Base-by-base conservation (phyloP, 495 filamentous ascomycete species). In the Penicillium egyptiacum region DNA sequence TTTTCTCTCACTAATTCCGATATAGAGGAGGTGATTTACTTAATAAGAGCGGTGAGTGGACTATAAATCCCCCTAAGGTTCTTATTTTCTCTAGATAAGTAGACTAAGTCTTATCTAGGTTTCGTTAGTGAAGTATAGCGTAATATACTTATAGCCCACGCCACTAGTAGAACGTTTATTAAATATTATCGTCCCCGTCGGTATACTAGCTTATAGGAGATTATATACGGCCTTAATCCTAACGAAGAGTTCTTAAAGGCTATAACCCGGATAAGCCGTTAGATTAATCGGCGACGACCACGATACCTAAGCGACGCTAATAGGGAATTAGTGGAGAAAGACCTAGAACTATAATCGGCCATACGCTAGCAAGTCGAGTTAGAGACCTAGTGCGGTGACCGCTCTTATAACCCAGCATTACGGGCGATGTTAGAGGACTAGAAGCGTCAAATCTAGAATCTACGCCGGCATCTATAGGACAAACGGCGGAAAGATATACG, bases 81-180 rank as follows among this genome's bases (percentile, higher is more conserved):
- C 41, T 40, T 0, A 16, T 37, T 47, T 46, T 40, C 49, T 53
- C 25, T 47, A 22, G 22, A 33, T 60, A 31, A 46, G 40, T n/a
- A 12, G 37, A 53, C 25, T 30, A 28, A 41, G 0, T 35, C 37
- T 49, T 50, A 2, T 14, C 20, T 54, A 72, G 60, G 63, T 59
- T 49, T 60, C 37, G 48, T 72, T 6, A 70, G 65, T 53, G 57
- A 71, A 28, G 58, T 56, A 44, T 56, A 70, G 45, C 55, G 62
- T 56, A 70, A 70, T 45, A 37, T 72, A 19, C 70, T 72, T 7
- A 61, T 71, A 42, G 50, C 64, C 31, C 52, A 71, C 33, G 57
- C 63, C 25, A 61, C 56, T 31, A 60, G 59, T 11, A 20, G 59
- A 22, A 68, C 59, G 11, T 67, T 69, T 55, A 50, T 71, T 16